A percentile compares a stretch with the other conserved stretches of the same genome.
phyloP scores from a whole-genome alignment of 768 basidiomycete genomes.

The Trametes coccinea region DNA sequence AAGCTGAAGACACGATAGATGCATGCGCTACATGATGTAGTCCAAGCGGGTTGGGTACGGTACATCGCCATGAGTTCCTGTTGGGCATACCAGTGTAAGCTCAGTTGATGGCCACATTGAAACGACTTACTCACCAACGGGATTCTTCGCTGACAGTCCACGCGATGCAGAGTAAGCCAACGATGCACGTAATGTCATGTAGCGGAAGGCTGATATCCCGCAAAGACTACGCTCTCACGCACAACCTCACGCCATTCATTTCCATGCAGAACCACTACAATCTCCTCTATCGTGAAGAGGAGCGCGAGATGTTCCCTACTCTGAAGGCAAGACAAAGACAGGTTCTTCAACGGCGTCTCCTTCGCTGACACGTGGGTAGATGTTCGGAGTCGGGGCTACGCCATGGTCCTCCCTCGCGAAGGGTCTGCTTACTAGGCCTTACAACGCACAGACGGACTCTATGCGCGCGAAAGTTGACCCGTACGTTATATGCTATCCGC shows the following conservation, averaged over 20 bases:
- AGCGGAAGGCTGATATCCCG: neutral
- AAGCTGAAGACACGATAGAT: neutral
- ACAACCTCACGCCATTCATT: conserved; percentile 43
- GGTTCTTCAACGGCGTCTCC: neutral
- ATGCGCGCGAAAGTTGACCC: conserved; percentile 28
- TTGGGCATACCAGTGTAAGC: conserved; percentile 34
- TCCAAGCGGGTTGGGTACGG: conserved; percentile 42
- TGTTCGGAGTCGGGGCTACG: conserved; percentile 40
- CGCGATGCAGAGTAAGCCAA: conserved; percentile 32
- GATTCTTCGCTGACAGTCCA: conserved; percentile 23
- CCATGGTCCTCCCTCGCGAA: conserved; percentile 43
- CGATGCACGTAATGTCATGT: neutral
- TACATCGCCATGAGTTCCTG: conserved; percentile 40
- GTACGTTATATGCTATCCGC: conserved; percentile 17
- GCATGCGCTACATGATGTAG: conserved; percentile 40
- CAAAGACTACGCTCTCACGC: conserved; percentile 37
- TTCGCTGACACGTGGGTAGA: conserved; percentile 17
- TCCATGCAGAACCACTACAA: conserved; percentile 50
- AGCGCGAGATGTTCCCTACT: conserved; percentile 43
- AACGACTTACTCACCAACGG: neutral
- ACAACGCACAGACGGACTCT: conserved; percentile 22
- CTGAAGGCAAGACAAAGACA: conserved; percentile 25
- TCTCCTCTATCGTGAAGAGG: conserved; percentile 49
- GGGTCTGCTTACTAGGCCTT: conserved; percentile 36
- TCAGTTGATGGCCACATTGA: neutral